Percentiles rank a stretch among this genome's conserved stretches.
Conservation (phyloP, 192 early-diverging fungal genomes). For the Coemansia aciculifera region DNA sequence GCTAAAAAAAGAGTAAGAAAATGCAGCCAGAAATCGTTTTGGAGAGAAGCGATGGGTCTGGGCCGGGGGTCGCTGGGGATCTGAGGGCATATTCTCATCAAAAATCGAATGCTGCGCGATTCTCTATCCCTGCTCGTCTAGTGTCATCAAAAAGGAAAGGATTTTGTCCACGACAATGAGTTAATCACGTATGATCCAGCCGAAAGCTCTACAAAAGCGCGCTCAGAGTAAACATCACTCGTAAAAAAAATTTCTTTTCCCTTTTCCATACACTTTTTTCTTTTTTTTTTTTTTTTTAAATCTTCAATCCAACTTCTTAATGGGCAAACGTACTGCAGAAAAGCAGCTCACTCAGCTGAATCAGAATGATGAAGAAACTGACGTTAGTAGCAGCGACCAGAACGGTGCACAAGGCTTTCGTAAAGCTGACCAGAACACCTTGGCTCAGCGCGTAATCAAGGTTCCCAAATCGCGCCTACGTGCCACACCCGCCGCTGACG, state of each 20-base stretch:
- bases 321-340: slow-evolving; percentile 54
- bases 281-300: neutral
- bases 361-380: slow-evolving; percentile 47
- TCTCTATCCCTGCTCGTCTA: neutral
- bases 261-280: neutral
- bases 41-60: neutral
- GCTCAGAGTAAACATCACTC: neutral
- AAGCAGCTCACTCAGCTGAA: slow-evolving; percentile 56
- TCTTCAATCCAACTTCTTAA: slow-evolving; percentile 11
- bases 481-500: neutral
- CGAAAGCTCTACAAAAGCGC: neutral
- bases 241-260: slow-evolving; percentile 3
- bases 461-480: slow-evolving; percentile 52
- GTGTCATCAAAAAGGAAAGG: neutral
- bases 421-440: slow-evolving; percentile 21
- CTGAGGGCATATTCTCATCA: neutral
- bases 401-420: slow-evolving; percentile 18
- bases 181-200: neutral
- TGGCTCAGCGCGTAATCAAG: slow-evolving; percentile 44
- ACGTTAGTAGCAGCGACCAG: slow-evolving; percentile 9
- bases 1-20: neutral
- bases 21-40: neutral
- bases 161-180: neutral
- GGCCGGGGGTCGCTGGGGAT: neutral
- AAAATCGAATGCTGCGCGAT: slow-evolving; percentile 3